Evolutionary conservation across 768 basidiomycete genomes (phyloP), one percentile per base, ranked within the genome.

Genomic region (Imleria badia): DNA sequence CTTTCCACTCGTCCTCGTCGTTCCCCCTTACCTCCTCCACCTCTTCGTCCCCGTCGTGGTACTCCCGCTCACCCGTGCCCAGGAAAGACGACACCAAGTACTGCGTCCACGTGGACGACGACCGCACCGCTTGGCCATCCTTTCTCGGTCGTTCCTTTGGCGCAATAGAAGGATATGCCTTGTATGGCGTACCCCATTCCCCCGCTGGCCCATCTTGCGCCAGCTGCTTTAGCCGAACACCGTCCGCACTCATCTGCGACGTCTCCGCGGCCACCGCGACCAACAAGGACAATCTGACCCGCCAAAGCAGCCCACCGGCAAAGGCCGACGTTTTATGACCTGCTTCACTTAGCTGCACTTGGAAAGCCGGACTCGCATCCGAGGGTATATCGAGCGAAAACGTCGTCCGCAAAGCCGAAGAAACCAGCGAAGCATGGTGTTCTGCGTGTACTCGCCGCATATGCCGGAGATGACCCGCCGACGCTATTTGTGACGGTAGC

Each of bases 301-400:
- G 89, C 96, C 96, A 98, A 63, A 90, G 84, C 10, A 98, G 73
- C 0, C 95, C 96, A 10, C 96, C 94, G 0, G 74, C 62, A 54
- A 50, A 6, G 33, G 54, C 69, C 39, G 60, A 47, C 13, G 44
- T 5, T 2, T 61, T 64, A 6, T 63, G 51, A 9, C 60, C 62
- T 19, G 55, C 62, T 19, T 66, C 64, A 33, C 81, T 80, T 6
- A 87, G 76, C 46, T 77, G 74, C 2, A 94, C 76, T 48, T 84
- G 78, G 72, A 98, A 98, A 0, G 86, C 87, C 0, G 96, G 94
- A 48, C 91, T 89, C 0, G 88, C 92, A 53, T 97, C 96, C 2
- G 88, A 84, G 0, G 95, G 96, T 54, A 99, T 95, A 66, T 95
- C 94, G 3, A 99, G 81, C 14, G 87, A 76, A 73, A 98, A 98